Conservation (phyloP, 768 basidiomycete species). For the Rickenella mellea region DNA sequence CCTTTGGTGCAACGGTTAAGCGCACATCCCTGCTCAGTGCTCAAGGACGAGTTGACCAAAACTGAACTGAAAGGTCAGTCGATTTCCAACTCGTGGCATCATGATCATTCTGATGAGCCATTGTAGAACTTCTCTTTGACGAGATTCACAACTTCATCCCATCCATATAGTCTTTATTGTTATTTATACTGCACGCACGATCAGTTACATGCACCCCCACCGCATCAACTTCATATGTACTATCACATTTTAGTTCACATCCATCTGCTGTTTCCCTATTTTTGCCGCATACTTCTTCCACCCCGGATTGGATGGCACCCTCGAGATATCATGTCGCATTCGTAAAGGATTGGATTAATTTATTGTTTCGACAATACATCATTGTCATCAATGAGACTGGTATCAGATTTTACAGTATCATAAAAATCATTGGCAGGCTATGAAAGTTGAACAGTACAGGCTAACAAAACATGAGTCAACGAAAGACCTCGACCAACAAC, state of each 20-base stretch:
- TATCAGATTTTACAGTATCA: too few species aligned
- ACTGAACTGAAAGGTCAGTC: conserved; percentile 54
- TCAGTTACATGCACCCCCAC: neutral
- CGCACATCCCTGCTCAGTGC: conserved; percentile 26
- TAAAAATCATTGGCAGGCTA: too few species aligned
- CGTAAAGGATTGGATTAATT: neutral
- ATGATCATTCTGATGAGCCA: conserved; percentile 2
- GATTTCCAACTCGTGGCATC: neutral
- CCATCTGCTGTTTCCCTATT: neutral
- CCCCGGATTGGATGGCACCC: too few species aligned
- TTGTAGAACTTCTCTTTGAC: conserved; percentile 60
- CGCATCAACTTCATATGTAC: neutral
- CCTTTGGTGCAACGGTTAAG: conserved; percentile 3
- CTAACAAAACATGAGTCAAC: neutral
- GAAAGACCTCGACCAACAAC: conserved; percentile 1
- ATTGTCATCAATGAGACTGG: too few species aligned
- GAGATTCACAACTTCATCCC: conserved; percentile 75
- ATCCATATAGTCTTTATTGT: conserved; percentile 35
- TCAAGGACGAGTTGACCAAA: conserved; percentile 69
- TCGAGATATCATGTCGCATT: too few species aligned
- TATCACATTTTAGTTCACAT: neutral
- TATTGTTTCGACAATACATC: neutral
- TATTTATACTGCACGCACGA: conserved; percentile 1
- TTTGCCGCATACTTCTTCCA: neutral
- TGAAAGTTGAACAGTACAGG: too few species aligned